These are phyloP conservation scores for Selenicereus undatus DNA, from an alignment of 148 eudicot genomes.

Conservation along the genomic window DNA sequence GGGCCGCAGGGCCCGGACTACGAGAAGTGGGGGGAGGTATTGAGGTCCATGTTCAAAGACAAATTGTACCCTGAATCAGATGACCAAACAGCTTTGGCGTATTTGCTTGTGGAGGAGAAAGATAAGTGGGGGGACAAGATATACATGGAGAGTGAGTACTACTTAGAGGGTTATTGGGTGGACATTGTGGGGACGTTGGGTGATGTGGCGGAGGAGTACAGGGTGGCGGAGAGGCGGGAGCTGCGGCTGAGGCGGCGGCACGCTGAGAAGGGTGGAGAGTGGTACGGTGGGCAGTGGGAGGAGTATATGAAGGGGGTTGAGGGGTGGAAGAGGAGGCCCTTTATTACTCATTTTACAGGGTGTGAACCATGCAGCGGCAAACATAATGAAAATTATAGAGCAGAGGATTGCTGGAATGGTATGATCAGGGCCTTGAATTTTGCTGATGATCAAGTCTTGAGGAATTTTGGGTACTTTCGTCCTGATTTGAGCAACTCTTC, in stretches of 20 bases:
- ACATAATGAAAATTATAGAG: conserved; percentile 52
- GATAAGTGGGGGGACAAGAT: conserved; percentile 65
- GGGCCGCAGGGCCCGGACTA: conserved; percentile 68
- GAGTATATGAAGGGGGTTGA: conserved; percentile 33
- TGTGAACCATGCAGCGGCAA: conserved; percentile 91
- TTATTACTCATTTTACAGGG: conserved; percentile 91
- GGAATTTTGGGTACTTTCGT: conserved; percentile 59
- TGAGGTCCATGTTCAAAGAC: conserved; percentile 42
- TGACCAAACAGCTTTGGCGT: conserved; percentile 78
- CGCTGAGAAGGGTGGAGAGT: conserved; percentile 64
- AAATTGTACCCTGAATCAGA: conserved; percentile 69
- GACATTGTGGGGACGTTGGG: conserved; percentile 55
- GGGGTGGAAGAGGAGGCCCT: conserved; percentile 50
- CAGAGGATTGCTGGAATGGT: conserved; percentile 51
- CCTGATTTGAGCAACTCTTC: conserved; percentile 48
- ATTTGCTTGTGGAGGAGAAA: conserved; percentile 52
- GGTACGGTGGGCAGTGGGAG: conserved; percentile 26
- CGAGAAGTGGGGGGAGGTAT: conserved; percentile 60
- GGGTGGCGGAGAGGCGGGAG: conserved; percentile 34
- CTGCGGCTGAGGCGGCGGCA: conserved; percentile 41
- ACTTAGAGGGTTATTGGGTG: conserved; percentile 83
- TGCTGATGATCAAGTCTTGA: conserved; percentile 80
- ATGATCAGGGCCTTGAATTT: conserved; percentile 66
- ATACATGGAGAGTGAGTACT: conserved; percentile 57
- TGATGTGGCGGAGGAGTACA: conserved; percentile 27